phyloP scores from a whole-genome alignment of 179 eudicot species.

The Gypsophila paniculata region DNA sequence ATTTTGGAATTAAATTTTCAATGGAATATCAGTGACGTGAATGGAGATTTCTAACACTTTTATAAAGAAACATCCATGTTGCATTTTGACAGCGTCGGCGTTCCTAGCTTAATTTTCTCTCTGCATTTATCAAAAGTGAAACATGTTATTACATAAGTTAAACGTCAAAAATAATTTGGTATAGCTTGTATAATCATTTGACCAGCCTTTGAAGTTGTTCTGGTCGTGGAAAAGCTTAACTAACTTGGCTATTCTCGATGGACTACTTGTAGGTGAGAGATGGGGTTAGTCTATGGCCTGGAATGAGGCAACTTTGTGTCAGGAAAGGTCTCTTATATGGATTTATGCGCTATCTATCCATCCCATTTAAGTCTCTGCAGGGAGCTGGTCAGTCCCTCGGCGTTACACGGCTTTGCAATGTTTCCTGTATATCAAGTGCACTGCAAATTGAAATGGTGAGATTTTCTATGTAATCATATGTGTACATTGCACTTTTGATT shows the following conservation, averaged over 20 bases:
- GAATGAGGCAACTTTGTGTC: slow-evolving; percentile 62
- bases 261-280: slow-evolving; percentile 43
- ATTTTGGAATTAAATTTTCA: background rate
- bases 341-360: slow-evolving; percentile 53
- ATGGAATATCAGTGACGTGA: slow-evolving; percentile 1
- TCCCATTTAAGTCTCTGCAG: slow-evolving; percentile 69
- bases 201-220: background rate
- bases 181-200: background rate
- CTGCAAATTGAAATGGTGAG: slow-evolving; percentile 81
- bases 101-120: background rate
- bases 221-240: background rate
- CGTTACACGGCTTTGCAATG: slow-evolving; percentile 59
- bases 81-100: background rate
- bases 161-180: background rate
- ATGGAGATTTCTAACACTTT: too few relatives aligned
- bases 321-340: slow-evolving; percentile 71
- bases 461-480: background rate
- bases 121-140: background rate
- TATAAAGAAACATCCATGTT: background rate
- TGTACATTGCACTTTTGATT: background rate
- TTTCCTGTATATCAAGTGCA: slow-evolving; percentile 52
- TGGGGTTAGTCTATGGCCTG: slow-evolving; percentile 60
- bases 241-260: slow-evolving; percentile 10
- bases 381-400: slow-evolving; percentile 66
- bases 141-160: background rate